Base-by-base conservation (phyloP, 2,329 filamentous ascomycete genomes). In the Thelonectria blattea region DNA sequence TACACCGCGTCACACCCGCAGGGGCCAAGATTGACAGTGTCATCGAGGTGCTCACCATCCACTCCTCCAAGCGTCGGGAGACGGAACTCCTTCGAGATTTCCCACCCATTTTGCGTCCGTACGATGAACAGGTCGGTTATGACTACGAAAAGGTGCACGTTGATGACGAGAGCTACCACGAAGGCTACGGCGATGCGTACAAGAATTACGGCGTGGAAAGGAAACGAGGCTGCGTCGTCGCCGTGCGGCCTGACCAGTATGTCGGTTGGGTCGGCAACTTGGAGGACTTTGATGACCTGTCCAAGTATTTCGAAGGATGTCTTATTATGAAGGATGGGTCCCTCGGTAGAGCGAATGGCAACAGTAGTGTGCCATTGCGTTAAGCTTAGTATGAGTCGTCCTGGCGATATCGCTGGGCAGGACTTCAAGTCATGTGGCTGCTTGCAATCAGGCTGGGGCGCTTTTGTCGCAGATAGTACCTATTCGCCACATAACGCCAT, bases 231-330 rank as follows among this genome's bases (percentile, higher is more conserved):
- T 86, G 84, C 62, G 75, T 87, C 4, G 82, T 90, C 0, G 76
- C 88, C 1, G 76, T 88, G 2, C 74, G 90, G 50, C 90, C 89
- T 2, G 90, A 92, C 76, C 87, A 89, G 70, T 88, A 91, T 73
- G 83, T 91, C 32, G 81, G 72, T 2, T 77, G 75, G 67, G 65
- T 80, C 2, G 75, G 75, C 1, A 71, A 75, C 15, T 62, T 81
- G 18, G 74, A 78, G 20, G 74, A 76, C 32, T 30, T 30, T 30
- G 27, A 30, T 30, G 27, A 30, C 27, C 8, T 30, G 5, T 30
- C 27, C 27, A 30, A 30, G 27, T 30, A 30, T 30, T 30, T 30
- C 27, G 27, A 30, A 30, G 27, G 27, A 9, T 30, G 27, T 30
- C 27, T 30, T 30, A 9, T 30, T 7, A 30, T 30, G 27, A 30